Conservation (phyloP, 23 red algal genomes). For the Gracilaria vermiculophylla region DNA sequence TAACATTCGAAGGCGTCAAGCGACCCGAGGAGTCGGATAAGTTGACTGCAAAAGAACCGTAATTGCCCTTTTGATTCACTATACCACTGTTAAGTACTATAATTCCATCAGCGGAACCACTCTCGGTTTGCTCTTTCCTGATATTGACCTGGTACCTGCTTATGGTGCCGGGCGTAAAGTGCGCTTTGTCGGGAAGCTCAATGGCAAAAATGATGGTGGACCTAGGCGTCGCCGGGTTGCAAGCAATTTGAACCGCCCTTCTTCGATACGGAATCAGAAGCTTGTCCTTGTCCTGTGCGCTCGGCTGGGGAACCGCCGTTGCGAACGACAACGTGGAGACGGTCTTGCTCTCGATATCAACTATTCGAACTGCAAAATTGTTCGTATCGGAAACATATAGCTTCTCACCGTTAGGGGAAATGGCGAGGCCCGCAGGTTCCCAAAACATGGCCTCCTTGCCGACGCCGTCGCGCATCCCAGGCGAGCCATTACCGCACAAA, state of each 20-base stretch:
- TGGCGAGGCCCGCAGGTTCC: constrained; percentile 70
- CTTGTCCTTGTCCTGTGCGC: background rate
- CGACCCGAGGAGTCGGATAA: constrained; percentile 5
- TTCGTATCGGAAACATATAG: constrained; percentile 90
- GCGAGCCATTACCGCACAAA: constrained; percentile 38
- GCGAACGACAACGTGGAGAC: constrained; percentile 51
- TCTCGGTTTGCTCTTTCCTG: background rate
- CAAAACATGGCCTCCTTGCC: constrained; percentile 76
- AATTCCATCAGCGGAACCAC: background rate
- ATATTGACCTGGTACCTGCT: constrained; percentile 62
- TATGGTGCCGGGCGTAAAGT: constrained; percentile 53
- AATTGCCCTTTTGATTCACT: constrained; percentile 14
- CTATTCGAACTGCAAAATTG: constrained; percentile 79
- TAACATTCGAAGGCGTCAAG: background rate
- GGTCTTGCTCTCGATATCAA: constrained; percentile 53
- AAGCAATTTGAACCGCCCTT: constrained; percentile 31
- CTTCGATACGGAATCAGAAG: constrained; percentile 45
- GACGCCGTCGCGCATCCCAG: constrained; percentile 53
- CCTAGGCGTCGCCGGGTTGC: constrained; percentile 15
- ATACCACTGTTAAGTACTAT: background rate
- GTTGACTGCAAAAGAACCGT: constrained; percentile 37
- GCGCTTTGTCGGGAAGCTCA: constrained; percentile 40
- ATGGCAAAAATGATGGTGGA: constrained; percentile 29
- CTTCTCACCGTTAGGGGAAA: constrained; percentile 40
- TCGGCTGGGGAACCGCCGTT: background rate